phyloP scores from a whole-genome alignment of 768 basidiomycete genomes.

The Suillus cothurnatus region DNA sequence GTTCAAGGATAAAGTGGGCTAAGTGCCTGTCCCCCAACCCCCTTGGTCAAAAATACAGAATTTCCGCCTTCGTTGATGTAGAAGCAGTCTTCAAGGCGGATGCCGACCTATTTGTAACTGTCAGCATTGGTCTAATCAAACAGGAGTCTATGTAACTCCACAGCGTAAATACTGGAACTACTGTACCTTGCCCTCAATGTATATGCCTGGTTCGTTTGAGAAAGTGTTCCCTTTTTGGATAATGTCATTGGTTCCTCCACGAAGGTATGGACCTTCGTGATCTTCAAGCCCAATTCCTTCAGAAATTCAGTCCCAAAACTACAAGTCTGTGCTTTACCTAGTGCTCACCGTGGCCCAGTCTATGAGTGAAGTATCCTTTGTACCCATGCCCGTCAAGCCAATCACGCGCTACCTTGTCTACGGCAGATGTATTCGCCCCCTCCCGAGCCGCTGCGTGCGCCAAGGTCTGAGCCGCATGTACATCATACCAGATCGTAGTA shows the following conservation, averaged over 20 bases:
- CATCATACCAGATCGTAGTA: conserved; percentile 61
- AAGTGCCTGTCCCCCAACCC: conserved; percentile 59
- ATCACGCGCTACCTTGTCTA: conserved; percentile 65
- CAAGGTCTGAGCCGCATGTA: conserved; percentile 61
- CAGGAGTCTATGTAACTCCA: not conserved
- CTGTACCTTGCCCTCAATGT: conserved; percentile 67
- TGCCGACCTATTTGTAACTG: conserved; percentile 55
- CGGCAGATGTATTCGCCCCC: conserved; percentile 51
- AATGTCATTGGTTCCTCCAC: conserved; percentile 61
- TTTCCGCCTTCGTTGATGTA: conserved; percentile 58
- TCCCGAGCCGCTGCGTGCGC: conserved; percentile 51
- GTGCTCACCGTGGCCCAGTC: conserved; percentile 72
- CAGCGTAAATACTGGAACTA: no score
- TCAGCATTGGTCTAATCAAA: conserved; percentile 12
- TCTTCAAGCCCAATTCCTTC: conserved; percentile 83
- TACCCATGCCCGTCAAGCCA: conserved; percentile 47
- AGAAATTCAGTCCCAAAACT: conserved; percentile 14
- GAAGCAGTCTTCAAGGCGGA: conserved; percentile 86
- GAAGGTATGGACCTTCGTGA: conserved; percentile 82
- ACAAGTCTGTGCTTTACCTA: not conserved
- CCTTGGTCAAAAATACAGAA: conserved; percentile 61
- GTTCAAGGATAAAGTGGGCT: conserved; percentile 38
- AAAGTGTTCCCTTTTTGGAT: conserved; percentile 72
- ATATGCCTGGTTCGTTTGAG: conserved; percentile 80
- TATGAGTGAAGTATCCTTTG: conserved; percentile 72